phyloP scores from a whole-genome alignment of 1,284 basidiomycete genomes.

The Bothia castanella region DNA sequence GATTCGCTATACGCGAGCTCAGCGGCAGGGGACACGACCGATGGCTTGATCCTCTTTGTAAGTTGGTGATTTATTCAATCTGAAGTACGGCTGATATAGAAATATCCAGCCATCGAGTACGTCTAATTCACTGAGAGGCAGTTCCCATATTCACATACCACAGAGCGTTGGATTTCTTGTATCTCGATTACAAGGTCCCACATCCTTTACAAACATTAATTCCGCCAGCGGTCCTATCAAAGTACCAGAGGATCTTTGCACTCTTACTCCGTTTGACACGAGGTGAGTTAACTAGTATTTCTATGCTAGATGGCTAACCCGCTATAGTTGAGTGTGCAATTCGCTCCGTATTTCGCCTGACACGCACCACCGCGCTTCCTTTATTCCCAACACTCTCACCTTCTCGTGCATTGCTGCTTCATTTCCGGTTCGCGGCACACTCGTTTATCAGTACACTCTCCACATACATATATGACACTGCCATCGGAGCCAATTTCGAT shows the following conservation, averaged over 20 bases:
- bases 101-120: conserved; percentile 26
- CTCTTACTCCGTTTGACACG: conserved; percentile 74
- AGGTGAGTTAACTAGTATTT: conserved; percentile 42
- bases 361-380: conserved; percentile 38
- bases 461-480: conserved; percentile 72
- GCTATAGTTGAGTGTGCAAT: conserved; percentile 66
- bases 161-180: conserved; percentile 83
- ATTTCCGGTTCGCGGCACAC: conserved; percentile 70
- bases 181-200: conserved; percentile 82
- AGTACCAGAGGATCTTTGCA: conserved; percentile 79
- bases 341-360: conserved; percentile 63
- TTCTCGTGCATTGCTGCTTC: conserved; percentile 52
- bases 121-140: conserved; percentile 38
- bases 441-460: conserved; percentile 63
- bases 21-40: conserved; percentile 60
- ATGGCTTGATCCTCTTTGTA: conserved; percentile 77
- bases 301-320: conserved; percentile 3
- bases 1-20: conserved; percentile 76
- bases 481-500: conserved; percentile 71
- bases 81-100: conserved; percentile 9
- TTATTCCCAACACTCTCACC: conserved; percentile 59
- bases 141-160: conserved; percentile 44
- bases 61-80: conserved; percentile 28
- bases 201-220: conserved; percentile 68
- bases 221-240: conserved; percentile 64